Evolutionary conservation across 164 flowering plant genomes (phyloP), one percentile per base, ranked within the genome.

Genomic region (Stephania cephalantha): DNA sequence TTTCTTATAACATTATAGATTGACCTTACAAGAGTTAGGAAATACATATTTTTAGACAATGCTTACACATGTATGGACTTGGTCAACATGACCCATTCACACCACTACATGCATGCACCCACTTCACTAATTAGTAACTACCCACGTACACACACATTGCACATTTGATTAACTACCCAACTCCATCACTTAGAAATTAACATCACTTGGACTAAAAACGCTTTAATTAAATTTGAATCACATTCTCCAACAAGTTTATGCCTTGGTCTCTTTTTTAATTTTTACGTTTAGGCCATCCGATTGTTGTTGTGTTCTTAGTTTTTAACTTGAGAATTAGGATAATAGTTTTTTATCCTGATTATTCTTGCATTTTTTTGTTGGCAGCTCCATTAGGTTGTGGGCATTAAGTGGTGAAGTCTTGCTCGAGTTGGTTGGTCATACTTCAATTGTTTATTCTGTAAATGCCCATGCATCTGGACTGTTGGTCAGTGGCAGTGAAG

Each of bases 361-460:
- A 6, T 22, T 67, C 7, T 52, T n/a, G 20, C 72, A 20, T 68
- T 79, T 81, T 71, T 46, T 7, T 70, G 22, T 68, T 77, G 74
- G 71, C 88, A 96, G 99, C 73, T 86, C 97, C 52, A 81, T 96
- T 74, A 88, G 91, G 83, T 81, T 96, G 48, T 96, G 99, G 99
- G 95, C 94, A 63, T 52, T 90, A 68, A 90, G 86, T 76, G 99
- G 99, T 77, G 77, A 96, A 85, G 79, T 83, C 69, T 83, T 96
- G 53, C 78, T 94, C 90, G 98, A 96, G 88, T 90, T 96, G 99
- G 97, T 89, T 82, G 99, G 97, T 69, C 99, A 96, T 81, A 86
- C 93, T 70, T 87, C 98, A 11, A 89, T 96, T 80, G 95, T 96
- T 76, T 96, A 94, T 85, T 91, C 99, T 77, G 98, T 92, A 72